Conservation (phyloP, 345 rosid species). For the Eucalyptus marginata region DNA sequence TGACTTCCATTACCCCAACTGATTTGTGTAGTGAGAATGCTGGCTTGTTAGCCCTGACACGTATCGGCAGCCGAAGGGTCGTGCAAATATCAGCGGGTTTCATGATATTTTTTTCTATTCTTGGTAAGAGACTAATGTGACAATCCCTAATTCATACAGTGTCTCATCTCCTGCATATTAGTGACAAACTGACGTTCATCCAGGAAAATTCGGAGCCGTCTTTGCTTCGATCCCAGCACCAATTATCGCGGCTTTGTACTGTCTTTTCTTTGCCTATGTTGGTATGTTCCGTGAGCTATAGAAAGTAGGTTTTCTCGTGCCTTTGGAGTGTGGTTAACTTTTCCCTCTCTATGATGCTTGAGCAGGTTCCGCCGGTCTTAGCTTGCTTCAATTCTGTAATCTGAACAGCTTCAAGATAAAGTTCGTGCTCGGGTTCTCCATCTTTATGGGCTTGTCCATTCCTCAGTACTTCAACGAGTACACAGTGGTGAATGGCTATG, state of each 20-base stretch:
- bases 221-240: slow-evolving; percentile 91
- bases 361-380: slow-evolving; percentile 65
- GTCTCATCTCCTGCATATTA: background rate
- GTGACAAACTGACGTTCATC: background rate
- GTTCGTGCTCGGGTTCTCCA: slow-evolving; percentile 70
- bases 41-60: slow-evolving; percentile 79
- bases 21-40: slow-evolving; percentile 63
- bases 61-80: slow-evolving; percentile 86
- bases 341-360: background rate
- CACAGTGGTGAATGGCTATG: slow-evolving; percentile 31
- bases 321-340: background rate
- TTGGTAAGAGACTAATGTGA: slow-evolving; percentile 26
- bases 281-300: slow-evolving; percentile 26
- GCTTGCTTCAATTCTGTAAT: slow-evolving; percentile 85
- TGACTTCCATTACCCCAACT: background rate
- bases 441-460: slow-evolving; percentile 77
- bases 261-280: slow-evolving; percentile 75
- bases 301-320: background rate
- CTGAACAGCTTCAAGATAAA: slow-evolving; percentile 75
- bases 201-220: slow-evolving; percentile 86
- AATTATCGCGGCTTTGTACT: slow-evolving; percentile 54
- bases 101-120: slow-evolving; percentile 94
- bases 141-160: background rate
- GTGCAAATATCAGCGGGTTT: slow-evolving; percentile 89
- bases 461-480: slow-evolving; percentile 88